Evolutionary conservation across 2,329 filamentous ascomycete species (phyloP).

Genomic region (Fusarium staphyleae): DNA sequence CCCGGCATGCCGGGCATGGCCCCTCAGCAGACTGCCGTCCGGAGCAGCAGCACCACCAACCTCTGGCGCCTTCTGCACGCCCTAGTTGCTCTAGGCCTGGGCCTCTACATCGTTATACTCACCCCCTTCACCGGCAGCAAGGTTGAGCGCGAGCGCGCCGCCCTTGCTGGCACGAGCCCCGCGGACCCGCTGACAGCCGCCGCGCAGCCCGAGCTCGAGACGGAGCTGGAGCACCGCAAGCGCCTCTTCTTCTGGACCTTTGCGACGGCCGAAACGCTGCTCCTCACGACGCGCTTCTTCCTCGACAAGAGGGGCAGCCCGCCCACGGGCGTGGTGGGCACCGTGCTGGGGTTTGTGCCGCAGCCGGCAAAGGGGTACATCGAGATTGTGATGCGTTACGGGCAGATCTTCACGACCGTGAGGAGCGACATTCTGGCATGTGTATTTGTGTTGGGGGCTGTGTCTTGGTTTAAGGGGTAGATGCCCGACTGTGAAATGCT

Average conservation of each 20-base stretch:
- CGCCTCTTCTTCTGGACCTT: constrained; percentile 77
- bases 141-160: constrained; percentile 60
- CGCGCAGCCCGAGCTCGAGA: constrained; percentile 39
- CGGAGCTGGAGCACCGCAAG: constrained; percentile 45
- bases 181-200: constrained; percentile 35
- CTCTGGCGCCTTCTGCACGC: constrained; percentile 79
- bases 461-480: constrained; percentile 52
- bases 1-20: constrained; percentile 40
- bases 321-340: constrained; percentile 69
- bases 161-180: constrained; percentile 38
- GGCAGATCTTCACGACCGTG: constrained; percentile 74
- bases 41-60: constrained; percentile 49
- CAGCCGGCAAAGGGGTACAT: constrained; percentile 68
- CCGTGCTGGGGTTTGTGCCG: constrained; percentile 70
- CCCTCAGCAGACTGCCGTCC: constrained; percentile 44
- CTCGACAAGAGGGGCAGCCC: constrained; percentile 67
- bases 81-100: constrained; percentile 72
- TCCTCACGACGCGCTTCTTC: constrained; percentile 76
- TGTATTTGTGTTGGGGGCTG: constrained; percentile 75
- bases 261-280: constrained; percentile 74
- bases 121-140: constrained; percentile 74
- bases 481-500: background rate
- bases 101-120: constrained; percentile 72
- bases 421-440: constrained; percentile 77
- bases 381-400: constrained; percentile 68